phyloP scores from a whole-genome alignment of 1,284 basidiomycete species.

The Athelia psychrophila region DNA sequence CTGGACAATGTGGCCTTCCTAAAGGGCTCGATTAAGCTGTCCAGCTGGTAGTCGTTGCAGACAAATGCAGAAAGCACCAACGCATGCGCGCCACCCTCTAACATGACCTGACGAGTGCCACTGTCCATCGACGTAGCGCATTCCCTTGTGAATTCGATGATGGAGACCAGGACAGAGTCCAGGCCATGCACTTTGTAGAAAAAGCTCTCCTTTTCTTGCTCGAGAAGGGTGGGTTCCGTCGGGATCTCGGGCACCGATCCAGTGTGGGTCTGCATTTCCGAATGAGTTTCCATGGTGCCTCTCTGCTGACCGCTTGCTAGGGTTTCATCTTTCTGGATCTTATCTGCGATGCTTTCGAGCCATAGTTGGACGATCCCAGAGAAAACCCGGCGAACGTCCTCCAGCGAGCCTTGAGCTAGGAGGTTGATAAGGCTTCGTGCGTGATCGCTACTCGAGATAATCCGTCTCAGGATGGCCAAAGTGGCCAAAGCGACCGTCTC shows the following conservation, averaged over 20 bases:
- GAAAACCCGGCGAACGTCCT: not conserved
- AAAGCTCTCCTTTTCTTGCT: not conserved
- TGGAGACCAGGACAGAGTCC: not conserved
- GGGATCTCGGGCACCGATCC: not conserved
- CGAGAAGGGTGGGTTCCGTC: not conserved
- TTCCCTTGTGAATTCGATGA: not conserved
- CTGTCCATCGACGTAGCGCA: not conserved
- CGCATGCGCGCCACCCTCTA: not conserved
- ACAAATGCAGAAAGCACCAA: not conserved
- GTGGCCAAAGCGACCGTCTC: not conserved
- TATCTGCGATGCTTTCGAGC: not conserved
- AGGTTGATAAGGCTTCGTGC: not conserved
- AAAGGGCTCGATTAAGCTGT: not conserved
- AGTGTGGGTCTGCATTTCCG: not conserved
- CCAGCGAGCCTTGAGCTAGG: not conserved
- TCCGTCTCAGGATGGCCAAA: not conserved
- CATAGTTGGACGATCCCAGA: not conserved
- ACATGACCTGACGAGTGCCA: not conserved
- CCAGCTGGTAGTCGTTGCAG: not conserved
- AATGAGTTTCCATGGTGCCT: not conserved
- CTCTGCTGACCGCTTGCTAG: not conserved
- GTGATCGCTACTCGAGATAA: not conserved
- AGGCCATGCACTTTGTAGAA: not conserved
- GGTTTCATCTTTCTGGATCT: not conserved
- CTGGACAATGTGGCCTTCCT: not conserved